A percentile compares a stretch with the other conserved stretches of the same genome.
Conservation (phyloP, 2,329 filamentous ascomycete genomes). For the Nemania abortiva region DNA sequence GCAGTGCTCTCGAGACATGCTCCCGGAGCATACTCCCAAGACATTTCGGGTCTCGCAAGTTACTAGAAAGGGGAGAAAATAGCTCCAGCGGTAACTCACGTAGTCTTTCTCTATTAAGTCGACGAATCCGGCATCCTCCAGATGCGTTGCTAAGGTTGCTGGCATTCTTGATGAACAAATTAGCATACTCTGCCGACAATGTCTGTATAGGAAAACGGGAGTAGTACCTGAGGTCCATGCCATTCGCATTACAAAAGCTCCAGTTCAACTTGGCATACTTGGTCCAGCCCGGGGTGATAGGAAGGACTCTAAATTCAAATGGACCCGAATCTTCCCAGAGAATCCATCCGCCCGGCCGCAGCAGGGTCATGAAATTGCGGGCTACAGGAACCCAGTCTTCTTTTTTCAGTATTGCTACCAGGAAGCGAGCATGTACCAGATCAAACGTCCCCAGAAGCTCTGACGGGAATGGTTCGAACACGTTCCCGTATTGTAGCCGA, state of each 20-base stretch:
- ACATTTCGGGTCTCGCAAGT: no score
- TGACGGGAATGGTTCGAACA: constrained; percentile 26
- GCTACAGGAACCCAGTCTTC: constrained; percentile 27
- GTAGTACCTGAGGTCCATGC: constrained; percentile 32
- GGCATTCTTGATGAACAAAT: constrained; percentile 27
- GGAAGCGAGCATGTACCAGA: constrained; percentile 27
- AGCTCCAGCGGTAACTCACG: no score
- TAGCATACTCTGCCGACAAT: neutral
- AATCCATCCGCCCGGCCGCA: constrained; percentile 27
- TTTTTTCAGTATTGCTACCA: constrained; percentile 18
- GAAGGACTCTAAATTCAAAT: constrained; percentile 24
- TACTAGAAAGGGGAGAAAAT: no score
- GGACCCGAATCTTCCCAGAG: constrained; percentile 30
- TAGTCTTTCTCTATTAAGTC: constrained; percentile 25
- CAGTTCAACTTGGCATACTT: constrained; percentile 26
- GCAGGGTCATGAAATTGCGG: constrained; percentile 26
- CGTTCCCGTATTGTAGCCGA: constrained; percentile 20
- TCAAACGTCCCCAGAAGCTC: constrained; percentile 21
- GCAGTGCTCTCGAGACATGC: no score
- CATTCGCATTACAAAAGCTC: constrained; percentile 23
- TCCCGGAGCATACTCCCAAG: no score
- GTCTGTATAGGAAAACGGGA: neutral
- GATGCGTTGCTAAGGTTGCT: constrained; percentile 14
- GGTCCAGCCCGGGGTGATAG: constrained; percentile 24
- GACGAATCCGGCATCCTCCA: constrained; percentile 23